A percentile compares a stretch with the other conserved stretches of the same genome.
phyloP scores from a whole-genome alignment of 176 grass and related monocot genomes.

The Bolboschoenus planiculmis region DNA sequence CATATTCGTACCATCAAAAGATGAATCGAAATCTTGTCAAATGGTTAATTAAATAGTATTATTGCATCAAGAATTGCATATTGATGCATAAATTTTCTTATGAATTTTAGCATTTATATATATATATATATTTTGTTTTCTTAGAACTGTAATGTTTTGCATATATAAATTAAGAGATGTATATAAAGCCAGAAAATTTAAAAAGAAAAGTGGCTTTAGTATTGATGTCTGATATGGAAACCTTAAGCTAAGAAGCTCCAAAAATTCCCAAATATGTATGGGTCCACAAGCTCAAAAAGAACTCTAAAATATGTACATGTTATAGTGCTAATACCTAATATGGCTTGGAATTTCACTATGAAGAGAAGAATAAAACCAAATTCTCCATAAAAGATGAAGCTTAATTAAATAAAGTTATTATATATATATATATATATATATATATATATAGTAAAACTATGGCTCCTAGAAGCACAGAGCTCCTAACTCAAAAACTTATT shows the following conservation, averaged over 20 bases:
- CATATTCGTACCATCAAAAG: not conserved
- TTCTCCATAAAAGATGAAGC: not conserved
- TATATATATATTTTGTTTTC: not conserved
- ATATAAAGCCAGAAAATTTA: not conserved
- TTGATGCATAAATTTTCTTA: not conserved
- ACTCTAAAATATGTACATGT: not conserved
- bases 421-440: too few relatives aligned
- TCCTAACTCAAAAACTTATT: too few relatives aligned
- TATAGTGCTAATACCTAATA: not conserved
- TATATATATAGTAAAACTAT: too few relatives aligned
- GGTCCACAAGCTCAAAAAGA: not conserved
- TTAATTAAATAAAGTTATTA: not conserved
- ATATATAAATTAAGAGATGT: not conserved
- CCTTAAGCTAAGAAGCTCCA: not conserved
- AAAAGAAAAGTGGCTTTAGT: not conserved
- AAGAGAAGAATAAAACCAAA: not conserved
- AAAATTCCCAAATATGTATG: not conserved
- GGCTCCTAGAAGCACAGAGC: too few relatives aligned
- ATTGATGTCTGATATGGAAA: not conserved
- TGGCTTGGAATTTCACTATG: not conserved
- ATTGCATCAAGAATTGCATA: not conserved
- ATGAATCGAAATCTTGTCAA: not conserved
- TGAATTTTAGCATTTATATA: not conserved
- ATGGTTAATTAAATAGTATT: not conserved
- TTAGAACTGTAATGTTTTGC: not conserved